Evolutionary conservation across 73 alveolate genomes (phyloP), one percentile per base, ranked within the genome.

Genomic region (Durusdinium trenchii): DNA sequence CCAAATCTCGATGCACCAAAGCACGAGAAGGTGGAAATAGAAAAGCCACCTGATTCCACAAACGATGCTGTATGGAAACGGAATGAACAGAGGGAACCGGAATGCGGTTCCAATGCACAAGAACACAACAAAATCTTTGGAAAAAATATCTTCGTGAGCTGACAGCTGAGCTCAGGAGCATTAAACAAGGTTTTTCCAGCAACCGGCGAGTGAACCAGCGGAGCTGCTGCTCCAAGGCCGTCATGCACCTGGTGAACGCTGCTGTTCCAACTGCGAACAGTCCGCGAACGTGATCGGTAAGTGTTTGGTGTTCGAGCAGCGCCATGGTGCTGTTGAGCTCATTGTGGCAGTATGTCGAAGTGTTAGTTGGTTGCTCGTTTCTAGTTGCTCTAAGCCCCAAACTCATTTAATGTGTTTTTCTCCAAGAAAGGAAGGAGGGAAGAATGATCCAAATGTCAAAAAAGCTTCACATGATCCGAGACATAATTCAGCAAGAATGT

Each of bases 171-270:
- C 46, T 36, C 76, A 54, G 42, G 75, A 42, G 87, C 60, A 76
- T 76, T 57, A 76, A 48, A 57, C 64, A 54, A 23, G 97, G 97
- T 54, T 75, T 47, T 50, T 90, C 97, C 71, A 90, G 57, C 30
- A 90, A 43, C 3, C 97, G 97, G 45, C 97, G 86, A 30, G 97
- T 90, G 97, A 90, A 69, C 97, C 97, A 90, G 14, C 97, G 71
- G 57, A 90, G 57, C 54, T 90, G 97, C 40, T 45, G 52, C 87
- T 90, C 97, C 48, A 54, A 54, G 45, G 87, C 87, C 45, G 87
- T 46, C 14, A 67, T 90, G 76, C 97, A 90, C 97, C 97, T 90
- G n/a, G n/a, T n/a, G n/a, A n/a, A n/a, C n/a, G n/a, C n/a, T n/a
- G n/a, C n/a, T n/a, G n/a, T n/a, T n/a, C n/a, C n/a, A n/a, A n/a